These are phyloP conservation scores for Xylaria scruposa DNA, from an alignment of 495 filamentous ascomycete species.

Conservation along the genomic window DNA sequence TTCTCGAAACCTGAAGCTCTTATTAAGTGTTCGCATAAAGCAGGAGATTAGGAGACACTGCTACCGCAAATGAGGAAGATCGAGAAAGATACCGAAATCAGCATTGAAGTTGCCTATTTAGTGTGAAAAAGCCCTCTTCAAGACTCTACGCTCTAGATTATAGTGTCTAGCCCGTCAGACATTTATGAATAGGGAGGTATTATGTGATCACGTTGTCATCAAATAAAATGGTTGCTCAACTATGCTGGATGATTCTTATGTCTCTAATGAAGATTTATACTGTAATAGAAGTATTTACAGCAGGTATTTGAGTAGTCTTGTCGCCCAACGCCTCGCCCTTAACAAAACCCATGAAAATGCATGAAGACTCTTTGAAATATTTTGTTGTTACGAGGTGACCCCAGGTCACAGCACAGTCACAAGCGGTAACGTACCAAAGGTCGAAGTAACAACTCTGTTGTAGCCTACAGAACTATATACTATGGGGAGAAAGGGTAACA, in stretches of 20 bases:
- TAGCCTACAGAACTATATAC: neutral
- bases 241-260: neutral
- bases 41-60: neutral
- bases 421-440: neutral
- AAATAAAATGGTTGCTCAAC: neutral
- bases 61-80: neutral
- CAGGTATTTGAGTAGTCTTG: slow-evolving; percentile 10
- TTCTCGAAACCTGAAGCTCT: neutral
- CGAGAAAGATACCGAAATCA: neutral
- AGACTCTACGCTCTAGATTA: neutral
- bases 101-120: neutral
- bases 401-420: neutral
- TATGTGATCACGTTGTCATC: neutral
- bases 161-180: neutral
- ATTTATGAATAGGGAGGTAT: neutral
- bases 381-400: neutral
- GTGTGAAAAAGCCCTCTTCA: neutral
- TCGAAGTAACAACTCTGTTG: slow-evolving; percentile 1
- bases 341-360: slow-evolving; percentile 3
- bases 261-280: slow-evolving; percentile 1
- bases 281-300: neutral
- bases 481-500: neutral
- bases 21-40: neutral
- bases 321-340: slow-evolving; percentile 6
- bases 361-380: no score